Evolutionary conservation across 73 alveolate genomes (phyloP).

Genomic region (Breviolum minutum): DNA sequence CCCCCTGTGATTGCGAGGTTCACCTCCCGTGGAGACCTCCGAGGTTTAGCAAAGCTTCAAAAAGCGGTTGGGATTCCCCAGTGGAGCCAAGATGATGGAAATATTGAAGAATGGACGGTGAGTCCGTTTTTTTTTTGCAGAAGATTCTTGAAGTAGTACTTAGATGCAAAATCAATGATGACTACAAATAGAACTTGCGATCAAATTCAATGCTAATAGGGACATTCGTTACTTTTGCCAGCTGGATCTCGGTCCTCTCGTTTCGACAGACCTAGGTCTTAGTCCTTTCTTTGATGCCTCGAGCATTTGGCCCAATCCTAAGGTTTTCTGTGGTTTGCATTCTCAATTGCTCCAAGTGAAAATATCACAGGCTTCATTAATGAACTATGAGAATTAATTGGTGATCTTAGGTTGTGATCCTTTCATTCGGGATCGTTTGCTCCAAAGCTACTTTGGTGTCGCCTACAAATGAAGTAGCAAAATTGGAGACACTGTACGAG

Average conservation of each 20-base stretch:
- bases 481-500: not conserved
- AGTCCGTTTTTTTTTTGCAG: not conserved
- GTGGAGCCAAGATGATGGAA: too few species aligned
- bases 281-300: conserved; percentile 28
- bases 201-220: too few species aligned
- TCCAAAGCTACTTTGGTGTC: conserved; percentile 66
- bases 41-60: conserved; percentile 39
- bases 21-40: conserved; percentile 55
- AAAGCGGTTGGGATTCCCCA: not conserved
- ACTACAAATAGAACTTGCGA: too few species aligned
- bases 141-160: too few species aligned
- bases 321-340: too few species aligned
- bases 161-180: too few species aligned
- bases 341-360: too few species aligned
- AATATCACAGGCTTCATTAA: too few species aligned
- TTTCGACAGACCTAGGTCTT: not conserved
- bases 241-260: too few species aligned
- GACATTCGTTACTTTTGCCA: too few species aligned
- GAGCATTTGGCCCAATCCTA: not conserved
- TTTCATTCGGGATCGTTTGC: conserved; percentile 69
- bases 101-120: too few species aligned
- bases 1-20: conserved; percentile 8
- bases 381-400: too few species aligned
- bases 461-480: conserved; percentile 45
- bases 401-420: conserved; percentile 31